Base-by-base conservation (phyloP, 2,329 filamentous ascomycete species). In the Arthrinium puccinioides region DNA sequence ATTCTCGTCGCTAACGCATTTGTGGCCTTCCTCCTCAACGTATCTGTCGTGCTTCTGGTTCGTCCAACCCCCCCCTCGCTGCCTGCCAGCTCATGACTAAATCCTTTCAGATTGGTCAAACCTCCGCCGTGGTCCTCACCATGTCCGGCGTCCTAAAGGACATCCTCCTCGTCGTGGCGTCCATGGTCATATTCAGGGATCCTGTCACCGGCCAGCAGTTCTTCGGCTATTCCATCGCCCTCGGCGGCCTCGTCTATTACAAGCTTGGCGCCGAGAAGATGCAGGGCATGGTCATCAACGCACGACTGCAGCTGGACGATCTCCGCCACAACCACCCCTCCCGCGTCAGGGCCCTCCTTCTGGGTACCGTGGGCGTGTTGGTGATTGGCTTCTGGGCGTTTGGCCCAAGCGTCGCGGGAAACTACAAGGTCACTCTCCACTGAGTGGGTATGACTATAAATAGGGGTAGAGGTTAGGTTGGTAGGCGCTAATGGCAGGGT, bases 11-110 rank as follows among this genome's bases (percentile, higher is more conserved):
- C 77, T 48, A 92, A 92, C 60, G 87, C 84, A 14, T 64, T 76
- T 45, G 72, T 89, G 39, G 87, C 87, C 1, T 92, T 92, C 64
- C 57, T 84, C 48, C 70, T 94, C 46, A 94, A 92, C 62, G 76
- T 94, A 23, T 84, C 85, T 32, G 86, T 87, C 44, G 86, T 92
- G 15, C 87, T 89, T 64, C 59, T 94, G 64, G 85, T 90, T 75
- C 57, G 82, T 67, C 25, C 10, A 11, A n/a, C 29, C 18, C 11
- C 6, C 6, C 20, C 26, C 9, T 27, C n/a, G n/a, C 9, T n/a
- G n/a, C 9, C 13, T n/a, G 8, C 9, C 9, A 4, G 4, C 13
- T 15, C 4, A 14, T 32, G 19, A 32, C 19, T 18, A 30, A 10
- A 18, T n/a, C 10, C 20, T 21, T 13, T 16, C 30, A 56, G 54